Evolutionary conservation across 2,329 filamentous ascomycete genomes (phyloP).

Genomic region (Nothophaeocryptopus gaeumannii): DNA sequence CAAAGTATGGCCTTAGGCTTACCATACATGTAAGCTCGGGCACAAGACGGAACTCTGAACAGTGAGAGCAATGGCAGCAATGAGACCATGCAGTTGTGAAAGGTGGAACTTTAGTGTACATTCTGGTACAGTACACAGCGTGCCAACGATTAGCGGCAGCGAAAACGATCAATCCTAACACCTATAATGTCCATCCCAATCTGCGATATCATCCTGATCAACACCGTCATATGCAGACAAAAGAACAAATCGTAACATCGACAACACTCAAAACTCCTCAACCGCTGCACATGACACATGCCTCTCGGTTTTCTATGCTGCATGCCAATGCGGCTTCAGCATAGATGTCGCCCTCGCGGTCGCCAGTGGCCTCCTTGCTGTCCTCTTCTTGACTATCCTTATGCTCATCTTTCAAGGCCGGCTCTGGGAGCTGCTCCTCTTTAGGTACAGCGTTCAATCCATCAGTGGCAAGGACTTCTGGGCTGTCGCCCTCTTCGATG

Average conservation of each 20-base stretch:
- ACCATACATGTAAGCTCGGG: too few species aligned
- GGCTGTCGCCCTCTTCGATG: slow-evolving; percentile 71
- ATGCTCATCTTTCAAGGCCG: slow-evolving; percentile 44
- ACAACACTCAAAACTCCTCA: slow-evolving; percentile 38
- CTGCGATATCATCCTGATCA: slow-evolving; percentile 14
- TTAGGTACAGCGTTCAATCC: slow-evolving; percentile 57
- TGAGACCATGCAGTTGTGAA: too few species aligned
- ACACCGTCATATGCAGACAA: slow-evolving; percentile 16
- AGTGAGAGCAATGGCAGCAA: too few species aligned
- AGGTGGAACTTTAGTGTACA: slow-evolving; percentile 10
- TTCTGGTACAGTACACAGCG: slow-evolving; percentile 22
- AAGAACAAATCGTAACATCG: slow-evolving; percentile 14
- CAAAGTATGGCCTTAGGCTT: too few species aligned
- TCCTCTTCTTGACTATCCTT: slow-evolving; percentile 69
- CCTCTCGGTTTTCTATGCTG: slow-evolving; percentile 95
- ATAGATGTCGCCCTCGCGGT: slow-evolving; percentile 88
- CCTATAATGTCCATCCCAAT: slow-evolving; percentile 10
- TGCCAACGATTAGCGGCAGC: slow-evolving; percentile 28
- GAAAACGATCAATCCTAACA: slow-evolving; percentile 11
- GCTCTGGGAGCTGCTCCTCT: slow-evolving; percentile 63
- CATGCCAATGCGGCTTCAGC: slow-evolving; percentile 87
- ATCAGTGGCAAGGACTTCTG: slow-evolving; percentile 72
- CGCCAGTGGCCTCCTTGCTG: slow-evolving; percentile 65
- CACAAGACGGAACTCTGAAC: too few species aligned
- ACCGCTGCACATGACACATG: slow-evolving; percentile 96